Evolutionary conservation across 2,329 filamentous ascomycete species (phyloP).

Genomic region (Fusarium xyrophilum): DNA sequence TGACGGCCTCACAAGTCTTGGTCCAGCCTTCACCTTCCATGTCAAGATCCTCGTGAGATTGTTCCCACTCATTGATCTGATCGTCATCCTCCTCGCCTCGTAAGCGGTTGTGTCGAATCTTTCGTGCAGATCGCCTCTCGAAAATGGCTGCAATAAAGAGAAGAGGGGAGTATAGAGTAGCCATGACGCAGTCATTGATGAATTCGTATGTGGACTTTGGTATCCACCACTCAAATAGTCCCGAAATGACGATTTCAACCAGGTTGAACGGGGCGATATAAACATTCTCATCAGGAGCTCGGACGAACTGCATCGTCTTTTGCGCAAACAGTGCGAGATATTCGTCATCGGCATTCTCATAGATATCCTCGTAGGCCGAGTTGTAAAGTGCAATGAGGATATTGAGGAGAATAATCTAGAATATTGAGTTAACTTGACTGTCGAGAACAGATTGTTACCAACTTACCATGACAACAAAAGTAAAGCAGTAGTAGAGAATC

Average conservation of each 20-base stretch:
- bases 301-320: constrained; percentile 96
- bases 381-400: constrained; percentile 98
- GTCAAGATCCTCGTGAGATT: constrained; percentile 73
- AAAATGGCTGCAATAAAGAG: constrained; percentile 78
- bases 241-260: constrained; percentile 81
- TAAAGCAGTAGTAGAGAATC: constrained; percentile 96
- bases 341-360: constrained; percentile 91
- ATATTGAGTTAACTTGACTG: background rate
- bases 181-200: constrained; percentile 91
- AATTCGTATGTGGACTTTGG: constrained; percentile 73
- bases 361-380: constrained; percentile 93
- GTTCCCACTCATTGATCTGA: constrained; percentile 90
- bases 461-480: constrained; percentile 91
- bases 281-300: constrained; percentile 96
- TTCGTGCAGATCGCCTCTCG: constrained; percentile 70
- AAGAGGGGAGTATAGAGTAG: constrained; percentile 80
- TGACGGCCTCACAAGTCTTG: constrained; percentile 76
- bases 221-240: constrained; percentile 96
- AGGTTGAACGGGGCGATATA: constrained; percentile 97
- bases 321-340: constrained; percentile 92
- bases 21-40: constrained; percentile 86
- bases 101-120: constrained; percentile 75
- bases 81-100: constrained; percentile 91
- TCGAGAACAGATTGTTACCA: background rate
- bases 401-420: constrained; percentile 78